These are phyloP conservation scores for Coemansia sp. DNA, from an alignment of 192 early-diverging fungal genomes.

Conservation along the genomic window DNA sequence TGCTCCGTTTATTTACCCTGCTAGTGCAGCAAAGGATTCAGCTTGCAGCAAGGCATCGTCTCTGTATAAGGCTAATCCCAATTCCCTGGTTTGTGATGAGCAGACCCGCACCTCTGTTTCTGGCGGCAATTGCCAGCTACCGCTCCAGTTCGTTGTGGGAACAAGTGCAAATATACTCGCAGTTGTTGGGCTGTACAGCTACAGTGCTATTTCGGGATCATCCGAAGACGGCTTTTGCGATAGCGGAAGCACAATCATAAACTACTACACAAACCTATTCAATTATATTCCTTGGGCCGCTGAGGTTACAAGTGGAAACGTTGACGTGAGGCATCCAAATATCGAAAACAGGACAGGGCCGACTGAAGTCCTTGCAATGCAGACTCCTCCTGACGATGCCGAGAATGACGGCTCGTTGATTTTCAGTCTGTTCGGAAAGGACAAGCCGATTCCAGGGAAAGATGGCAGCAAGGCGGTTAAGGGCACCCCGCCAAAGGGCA, in stretches of 20 bases:
- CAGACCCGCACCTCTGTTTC: not conserved
- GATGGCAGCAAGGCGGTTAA: no score
- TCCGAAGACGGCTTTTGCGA: constrained; percentile 1
- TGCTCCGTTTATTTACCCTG: not conserved
- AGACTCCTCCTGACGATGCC: not conserved
- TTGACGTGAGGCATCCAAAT: not conserved
- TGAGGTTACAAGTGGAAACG: not conserved
- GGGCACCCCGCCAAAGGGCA: no score
- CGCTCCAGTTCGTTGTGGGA: constrained; percentile 11
- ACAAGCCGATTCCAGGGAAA: not conserved
- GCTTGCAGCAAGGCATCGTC: not conserved
- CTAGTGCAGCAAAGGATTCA: not conserved
- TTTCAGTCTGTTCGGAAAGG: not conserved
- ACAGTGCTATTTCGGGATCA: constrained; percentile 13
- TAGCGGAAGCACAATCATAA: constrained; percentile 3
- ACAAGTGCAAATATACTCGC: not conserved
- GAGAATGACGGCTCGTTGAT: not conserved
- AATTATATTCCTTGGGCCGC: constrained; percentile 26
- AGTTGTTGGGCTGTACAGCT: constrained; percentile 18
- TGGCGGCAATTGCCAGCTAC: constrained; percentile 13
- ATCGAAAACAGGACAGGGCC: not conserved
- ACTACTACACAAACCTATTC: constrained; percentile 28
- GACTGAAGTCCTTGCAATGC: not conserved
- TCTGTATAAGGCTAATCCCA: not conserved
- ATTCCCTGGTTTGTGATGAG: constrained; percentile 12